Evolutionary conservation across 2,329 filamentous ascomycete genomes (phyloP), one percentile per base, ranked within the genome.

Genomic region (Colletotrichum neosansevieriae): DNA sequence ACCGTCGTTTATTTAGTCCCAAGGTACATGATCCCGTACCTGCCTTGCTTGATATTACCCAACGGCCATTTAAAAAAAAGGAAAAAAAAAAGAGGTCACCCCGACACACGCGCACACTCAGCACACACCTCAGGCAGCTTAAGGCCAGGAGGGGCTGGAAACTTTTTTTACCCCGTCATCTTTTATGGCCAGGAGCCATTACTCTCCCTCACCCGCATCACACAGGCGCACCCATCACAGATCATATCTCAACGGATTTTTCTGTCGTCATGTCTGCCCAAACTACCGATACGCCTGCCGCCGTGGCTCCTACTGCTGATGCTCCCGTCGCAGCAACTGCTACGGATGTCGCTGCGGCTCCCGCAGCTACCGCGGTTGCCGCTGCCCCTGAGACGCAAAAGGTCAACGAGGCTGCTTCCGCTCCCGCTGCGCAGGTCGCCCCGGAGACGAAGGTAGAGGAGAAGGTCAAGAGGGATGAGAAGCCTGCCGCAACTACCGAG

Each of bases 261-360:
- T 34, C 44, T 50, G 45, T 45, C 58, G 72, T 60, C 70, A 79
- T 79, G 76, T 71, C 78, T 67, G 58, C 74, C 42, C 67, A 70
- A 21, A 13, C 58, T 21, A 51, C 58, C 73, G 78, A 51, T 50
- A 66, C 54, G 21, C 70, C 45, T 56, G 54, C 45, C 17, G 29
- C 60, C 15, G 67, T 44, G 10, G 49, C 61, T n/a, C 42, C 63
- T 57, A 50, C 49, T 67, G 59, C 54, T 11, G 63, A 71, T 42
- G 50, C 66, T 47, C 67, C 70, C 40, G 56, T 45, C 19, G 51
- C 63, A 9, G 58, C 57, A 40, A n/a, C 57, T 45, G 44, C 45
- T 49, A 40, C 61, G 9, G 61, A 38, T 40, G 42, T 49, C 47
- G 36, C 67, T 36, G 69, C 58, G 49, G 42, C 66, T 24, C 49